Evolutionary conservation across 345 rosid species (phyloP), one percentile per base, ranked within the genome.

Genomic region (Melastoma malabathricum): DNA sequence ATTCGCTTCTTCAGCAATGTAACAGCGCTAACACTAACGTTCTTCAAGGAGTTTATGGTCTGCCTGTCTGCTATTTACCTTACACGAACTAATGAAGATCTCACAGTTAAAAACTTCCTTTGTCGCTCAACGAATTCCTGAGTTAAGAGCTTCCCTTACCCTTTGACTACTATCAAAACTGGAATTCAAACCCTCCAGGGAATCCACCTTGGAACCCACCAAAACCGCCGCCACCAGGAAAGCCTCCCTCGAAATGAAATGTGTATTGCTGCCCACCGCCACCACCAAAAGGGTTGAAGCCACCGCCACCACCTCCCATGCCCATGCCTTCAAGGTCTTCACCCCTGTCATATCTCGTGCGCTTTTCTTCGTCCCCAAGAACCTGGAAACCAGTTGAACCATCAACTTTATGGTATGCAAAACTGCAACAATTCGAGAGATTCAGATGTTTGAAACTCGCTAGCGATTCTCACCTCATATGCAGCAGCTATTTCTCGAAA

Each of bases 401-500:
- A 14, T 6, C 50, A 45, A 13, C 18, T 23, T 22, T 17, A 10
- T 39, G 13, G 15, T 5, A 39, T 4, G n/a, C 46, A 8, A 15
- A 17, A 53, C 43, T 17, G 14, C 4, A 38, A 16, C 43, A 38
- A 9, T 34, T 34, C 41, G 12, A 34, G 12, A 34, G 12, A 34
- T 34, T 6, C 41, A 34, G 41, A 9, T 6, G 41, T 34, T 34
- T 34, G 41, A 34, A 9, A 43, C 18, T 17, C 0, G 15, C 15
- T 15, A 34, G 41, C 31, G 55, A 15, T 51, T 51, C 55, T 34
- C 25, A 93, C 99, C 97, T 93, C 99, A 54, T 88, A 93, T 50
- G 99, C 99, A 45, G 92, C 95, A 44, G 99, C 99, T 51, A 93
- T 81, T 56, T 93, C 99, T 56, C 68, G 76, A 72, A 92, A 92